Percentiles rank a stretch among this genome's conserved stretches.
These are phyloP conservation scores for Phaeotremella skinneri DNA, from an alignment of 768 basidiomycete genomes.

Conservation along the genomic window DNA sequence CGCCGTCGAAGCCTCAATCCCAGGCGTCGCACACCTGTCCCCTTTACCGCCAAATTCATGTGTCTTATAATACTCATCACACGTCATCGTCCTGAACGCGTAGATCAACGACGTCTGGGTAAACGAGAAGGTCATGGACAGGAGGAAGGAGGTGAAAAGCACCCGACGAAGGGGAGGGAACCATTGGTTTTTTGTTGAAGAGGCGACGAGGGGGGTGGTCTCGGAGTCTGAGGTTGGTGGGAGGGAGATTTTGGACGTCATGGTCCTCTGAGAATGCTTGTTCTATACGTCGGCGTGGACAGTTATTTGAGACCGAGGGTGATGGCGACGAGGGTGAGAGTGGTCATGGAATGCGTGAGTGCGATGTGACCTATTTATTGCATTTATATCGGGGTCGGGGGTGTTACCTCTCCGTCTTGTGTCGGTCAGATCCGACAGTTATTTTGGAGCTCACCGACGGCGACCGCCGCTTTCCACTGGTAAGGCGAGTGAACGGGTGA, in stretches of 20 bases:
- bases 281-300: background rate
- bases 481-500: background rate
- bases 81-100: slow-evolving; percentile 41
- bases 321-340: too few species aligned
- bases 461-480: background rate
- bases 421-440: background rate
- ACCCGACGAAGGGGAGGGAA: slow-evolving; percentile 33
- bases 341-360: background rate
- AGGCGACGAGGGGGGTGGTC: background rate
- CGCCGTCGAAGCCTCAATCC: slow-evolving; percentile 38
- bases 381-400: background rate
- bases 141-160: slow-evolving; percentile 31
- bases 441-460: background rate
- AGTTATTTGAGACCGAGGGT: too few species aligned
- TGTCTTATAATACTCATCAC: slow-evolving; percentile 43
- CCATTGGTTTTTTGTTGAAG: background rate
- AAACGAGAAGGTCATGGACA: slow-evolving; percentile 37
- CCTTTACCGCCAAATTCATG: slow-evolving; percentile 18
- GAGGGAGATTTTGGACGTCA: background rate
- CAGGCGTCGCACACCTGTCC: slow-evolving; percentile 39
- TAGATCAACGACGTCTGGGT: slow-evolving; percentile 48
- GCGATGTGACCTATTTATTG: background rate
- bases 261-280: background rate
- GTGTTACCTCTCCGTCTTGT: background rate
- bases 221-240: background rate